Percentiles rank a stretch among this genome's conserved stretches.
Conservation (phyloP, 495 filamentous ascomycete genomes). For the Bryoglossum gracile region DNA sequence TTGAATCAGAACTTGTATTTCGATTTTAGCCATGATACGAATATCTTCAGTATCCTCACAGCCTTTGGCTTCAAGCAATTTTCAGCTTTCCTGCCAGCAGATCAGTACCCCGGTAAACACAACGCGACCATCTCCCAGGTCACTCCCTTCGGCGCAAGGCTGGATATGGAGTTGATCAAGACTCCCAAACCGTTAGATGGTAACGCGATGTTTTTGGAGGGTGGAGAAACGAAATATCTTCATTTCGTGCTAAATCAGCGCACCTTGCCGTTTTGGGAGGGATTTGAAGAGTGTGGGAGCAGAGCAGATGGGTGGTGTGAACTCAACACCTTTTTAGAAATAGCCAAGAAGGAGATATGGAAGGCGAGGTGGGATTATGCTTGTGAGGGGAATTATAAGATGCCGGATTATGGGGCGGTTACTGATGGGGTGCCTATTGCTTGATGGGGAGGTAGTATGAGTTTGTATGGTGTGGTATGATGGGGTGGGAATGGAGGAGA, state of each 20-base stretch:
- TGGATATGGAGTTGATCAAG: constrained; percentile 58
- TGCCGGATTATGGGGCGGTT: constrained; percentile 35
- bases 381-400: constrained; percentile 44
- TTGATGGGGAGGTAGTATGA: background rate
- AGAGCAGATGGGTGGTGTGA: constrained; percentile 62
- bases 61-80: constrained; percentile 51
- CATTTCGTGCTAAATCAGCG: constrained; percentile 61
- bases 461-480: too few relatives aligned
- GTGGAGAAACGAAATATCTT: constrained; percentile 45
- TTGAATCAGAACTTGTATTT: constrained; percentile 55
- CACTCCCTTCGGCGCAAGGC: constrained; percentile 51
- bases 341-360: constrained; percentile 37
- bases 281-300: constrained; percentile 46
- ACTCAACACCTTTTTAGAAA: constrained; percentile 45
- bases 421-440: constrained; percentile 32
- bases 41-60: constrained; percentile 58
- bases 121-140: constrained; percentile 49
- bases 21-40: constrained; percentile 88
- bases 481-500: too few relatives aligned
- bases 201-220: constrained; percentile 32
- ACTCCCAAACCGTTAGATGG: constrained; percentile 44
- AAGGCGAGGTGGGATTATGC: constrained; percentile 44
- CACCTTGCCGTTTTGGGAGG: constrained; percentile 50
- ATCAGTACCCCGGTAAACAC: constrained; percentile 36
- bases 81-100: constrained; percentile 39